phyloP scores from a whole-genome alignment of 176 grass and related monocot genomes.

The Elaeis guineensis region DNA sequence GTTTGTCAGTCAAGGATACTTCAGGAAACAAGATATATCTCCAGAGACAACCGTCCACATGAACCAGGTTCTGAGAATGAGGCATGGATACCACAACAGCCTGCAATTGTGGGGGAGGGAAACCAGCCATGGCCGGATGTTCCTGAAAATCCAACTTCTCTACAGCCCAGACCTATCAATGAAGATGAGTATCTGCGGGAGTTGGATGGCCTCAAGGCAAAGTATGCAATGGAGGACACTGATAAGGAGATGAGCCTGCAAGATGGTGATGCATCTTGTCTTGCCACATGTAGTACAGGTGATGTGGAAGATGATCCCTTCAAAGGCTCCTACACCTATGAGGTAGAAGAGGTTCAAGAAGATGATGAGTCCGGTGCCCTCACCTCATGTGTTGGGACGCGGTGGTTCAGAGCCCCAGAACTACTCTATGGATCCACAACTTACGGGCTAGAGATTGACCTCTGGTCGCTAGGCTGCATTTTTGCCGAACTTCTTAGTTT shows the following conservation, averaged over 20 bases:
- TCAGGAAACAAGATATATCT: slow-evolving; percentile 31
- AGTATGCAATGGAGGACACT: slow-evolving; percentile 42
- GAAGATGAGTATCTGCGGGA: slow-evolving; percentile 78
- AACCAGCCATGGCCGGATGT: slow-evolving; percentile 23
- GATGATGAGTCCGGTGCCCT: slow-evolving; percentile 47
- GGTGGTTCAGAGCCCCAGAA: slow-evolving; percentile 87
- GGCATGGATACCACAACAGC: slow-evolving; percentile 31
- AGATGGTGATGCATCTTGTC: slow-evolving; percentile 72
- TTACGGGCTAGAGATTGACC: slow-evolving; percentile 73
- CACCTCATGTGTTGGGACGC: slow-evolving; percentile 84
- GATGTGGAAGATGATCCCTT: slow-evolving; percentile 71
- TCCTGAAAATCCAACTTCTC: slow-evolving; percentile 15
- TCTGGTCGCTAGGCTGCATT: slow-evolving; percentile 90
- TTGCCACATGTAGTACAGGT: slow-evolving; percentile 79
- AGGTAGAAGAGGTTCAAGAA: slow-evolving; percentile 39
- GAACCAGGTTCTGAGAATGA: slow-evolving; percentile 28
- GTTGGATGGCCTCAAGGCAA: slow-evolving; percentile 49
- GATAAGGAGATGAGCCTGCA: slow-evolving; percentile 66
- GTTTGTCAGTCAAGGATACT: slow-evolving; percentile 60
- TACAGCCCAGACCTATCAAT: slow-evolving; percentile 34
- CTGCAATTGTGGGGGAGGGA: slow-evolving; percentile 1
- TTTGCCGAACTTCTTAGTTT: slow-evolving; percentile 66
- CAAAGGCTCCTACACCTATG: slow-evolving; percentile 50
- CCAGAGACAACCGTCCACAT: slow-evolving; percentile 21
- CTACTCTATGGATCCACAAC: slow-evolving; percentile 82